phyloP scores from a whole-genome alignment of 2,329 filamentous ascomycete genomes.

The Juglanconis sp. region DNA sequence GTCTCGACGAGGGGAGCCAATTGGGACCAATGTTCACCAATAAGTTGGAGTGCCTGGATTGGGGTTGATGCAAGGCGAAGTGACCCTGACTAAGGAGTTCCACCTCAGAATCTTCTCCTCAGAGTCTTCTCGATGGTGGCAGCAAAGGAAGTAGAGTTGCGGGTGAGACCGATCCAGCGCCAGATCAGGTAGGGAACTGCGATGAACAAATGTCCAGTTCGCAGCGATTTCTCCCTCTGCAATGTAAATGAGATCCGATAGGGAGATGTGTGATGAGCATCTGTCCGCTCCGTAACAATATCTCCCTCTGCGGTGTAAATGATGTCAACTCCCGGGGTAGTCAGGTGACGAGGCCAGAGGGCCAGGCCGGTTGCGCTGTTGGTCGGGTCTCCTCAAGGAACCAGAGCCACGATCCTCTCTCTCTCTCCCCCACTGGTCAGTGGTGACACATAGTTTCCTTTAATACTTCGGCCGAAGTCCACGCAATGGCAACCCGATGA shows the following conservation, averaged over 20 bases:
- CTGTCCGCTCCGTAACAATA: neutral
- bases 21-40: neutral
- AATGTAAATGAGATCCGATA: neutral
- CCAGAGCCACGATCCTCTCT: slow-evolving; percentile 4
- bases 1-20: no score
- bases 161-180: neutral
- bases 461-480: neutral
- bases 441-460: slow-evolving; percentile 5
- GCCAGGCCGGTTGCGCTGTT: neutral
- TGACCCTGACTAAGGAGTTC: neutral
- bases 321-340: neutral
- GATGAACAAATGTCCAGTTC: neutral
- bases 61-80: neutral
- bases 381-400: neutral
- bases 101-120: neutral
- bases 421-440: neutral
- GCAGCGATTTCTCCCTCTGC: neutral
- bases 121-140: neutral
- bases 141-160: neutral
- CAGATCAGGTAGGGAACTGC: neutral
- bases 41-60: neutral
- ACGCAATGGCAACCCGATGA: slow-evolving; percentile 1
- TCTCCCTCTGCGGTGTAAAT: neutral
- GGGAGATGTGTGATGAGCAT: neutral
- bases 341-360: neutral